A percentile compares a stretch with the other conserved stretches of the same genome.
These are phyloP conservation scores for Anthoceros angustus DNA, from an alignment of 225 moss, liverwort and hornwort genomes.

Conservation along the genomic window DNA sequence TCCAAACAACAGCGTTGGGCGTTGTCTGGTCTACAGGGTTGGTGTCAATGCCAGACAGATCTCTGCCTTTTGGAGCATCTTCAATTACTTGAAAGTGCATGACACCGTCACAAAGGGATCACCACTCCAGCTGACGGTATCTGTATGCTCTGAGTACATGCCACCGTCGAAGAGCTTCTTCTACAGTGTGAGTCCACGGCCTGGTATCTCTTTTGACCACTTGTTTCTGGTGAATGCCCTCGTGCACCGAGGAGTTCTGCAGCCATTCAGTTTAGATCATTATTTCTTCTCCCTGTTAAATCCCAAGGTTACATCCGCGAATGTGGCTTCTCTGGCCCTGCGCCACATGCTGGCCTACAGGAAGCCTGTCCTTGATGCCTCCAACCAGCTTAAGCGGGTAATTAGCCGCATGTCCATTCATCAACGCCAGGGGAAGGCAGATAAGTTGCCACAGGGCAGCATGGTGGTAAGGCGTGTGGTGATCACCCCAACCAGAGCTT, in stretches of 20 bases:
- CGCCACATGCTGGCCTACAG: slow-evolving; percentile 37
- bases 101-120: slow-evolving; percentile 17
- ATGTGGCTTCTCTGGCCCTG: slow-evolving; percentile 22
- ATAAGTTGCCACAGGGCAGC: slow-evolving; percentile 9
- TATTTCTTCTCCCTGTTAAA: slow-evolving; percentile 30
- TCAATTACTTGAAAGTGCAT: slow-evolving; percentile 28
- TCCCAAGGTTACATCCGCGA: slow-evolving; percentile 11
- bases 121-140: slow-evolving; percentile 10
- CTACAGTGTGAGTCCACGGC: slow-evolving; percentile 26
- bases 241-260: slow-evolving; percentile 52
- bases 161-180: neutral
- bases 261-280: slow-evolving; percentile 23
- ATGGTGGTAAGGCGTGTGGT: slow-evolving; percentile 52
- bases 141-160: slow-evolving; percentile 9
- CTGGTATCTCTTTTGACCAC: slow-evolving; percentile 26
- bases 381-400: slow-evolving; percentile 26
- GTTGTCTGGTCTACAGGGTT: slow-evolving; percentile 52
- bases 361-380: slow-evolving; percentile 32
- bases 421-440: slow-evolving; percentile 12
- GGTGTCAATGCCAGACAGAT: slow-evolving; percentile 39
- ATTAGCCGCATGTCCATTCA: slow-evolving; percentile 25
- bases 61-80: slow-evolving; percentile 33
- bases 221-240: slow-evolving; percentile 61
- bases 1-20: slow-evolving; percentile 35
- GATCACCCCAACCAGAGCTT: slow-evolving; percentile 60